phyloP scores from a whole-genome alignment of 257 asterid species.

The Solanum chmielewskii region DNA sequence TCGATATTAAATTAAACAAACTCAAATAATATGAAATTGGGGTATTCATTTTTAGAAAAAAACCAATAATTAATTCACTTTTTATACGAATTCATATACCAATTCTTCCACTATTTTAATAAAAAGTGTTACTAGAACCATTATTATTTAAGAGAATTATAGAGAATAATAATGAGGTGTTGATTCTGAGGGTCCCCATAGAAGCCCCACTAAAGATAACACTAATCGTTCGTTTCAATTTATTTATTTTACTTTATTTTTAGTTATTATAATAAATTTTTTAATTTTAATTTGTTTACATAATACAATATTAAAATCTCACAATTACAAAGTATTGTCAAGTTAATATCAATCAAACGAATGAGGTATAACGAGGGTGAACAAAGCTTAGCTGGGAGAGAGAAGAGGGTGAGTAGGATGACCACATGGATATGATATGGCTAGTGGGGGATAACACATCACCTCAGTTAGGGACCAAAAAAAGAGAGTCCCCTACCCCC shows the following conservation, averaged over 20 bases:
- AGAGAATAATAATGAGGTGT: neutral
- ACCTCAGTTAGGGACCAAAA: neutral
- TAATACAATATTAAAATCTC: too few species aligned
- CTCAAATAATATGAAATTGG: too few species aligned
- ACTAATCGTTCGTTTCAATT: neutral
- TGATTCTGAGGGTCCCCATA: neutral
- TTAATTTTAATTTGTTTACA: rapidly evolving
- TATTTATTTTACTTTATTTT: too few species aligned
- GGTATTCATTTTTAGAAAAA: too few species aligned
- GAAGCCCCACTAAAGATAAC: neutral
- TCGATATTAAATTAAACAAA: too few species aligned
- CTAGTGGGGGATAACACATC: neutral
- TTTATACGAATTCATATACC: neutral
- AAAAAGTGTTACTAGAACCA: neutral
- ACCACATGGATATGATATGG: neutral
- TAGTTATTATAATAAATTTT: neutral
- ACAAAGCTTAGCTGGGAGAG: neutral
- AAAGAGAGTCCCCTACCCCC: neutral
- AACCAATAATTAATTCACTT: neutral
- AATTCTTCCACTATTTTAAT: neutral
- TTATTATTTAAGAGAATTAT: neutral
- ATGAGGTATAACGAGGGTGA: too few species aligned
- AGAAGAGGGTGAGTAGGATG: neutral
- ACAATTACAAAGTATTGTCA: too few species aligned
- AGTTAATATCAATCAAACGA: neutral